Evolutionary conservation across 768 basidiomycete genomes (phyloP).

Genomic region (Calocera viscosa): DNA sequence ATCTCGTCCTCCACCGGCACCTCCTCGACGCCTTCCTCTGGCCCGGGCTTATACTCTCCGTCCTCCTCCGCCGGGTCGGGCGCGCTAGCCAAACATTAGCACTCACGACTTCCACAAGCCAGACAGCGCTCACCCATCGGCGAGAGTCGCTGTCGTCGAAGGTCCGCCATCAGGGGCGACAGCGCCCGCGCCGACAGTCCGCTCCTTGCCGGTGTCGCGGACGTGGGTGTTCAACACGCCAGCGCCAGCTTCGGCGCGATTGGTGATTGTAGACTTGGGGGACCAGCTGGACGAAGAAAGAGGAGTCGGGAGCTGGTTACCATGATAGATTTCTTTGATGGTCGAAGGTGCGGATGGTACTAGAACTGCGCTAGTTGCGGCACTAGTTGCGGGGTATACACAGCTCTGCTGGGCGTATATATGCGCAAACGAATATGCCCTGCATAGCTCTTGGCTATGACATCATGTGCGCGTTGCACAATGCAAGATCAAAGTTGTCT

Average conservation of each 20-base stretch:
- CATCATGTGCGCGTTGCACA: too few relatives aligned
- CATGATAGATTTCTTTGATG: too few relatives aligned
- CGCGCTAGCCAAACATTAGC: neutral
- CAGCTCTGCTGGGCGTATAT: too few relatives aligned
- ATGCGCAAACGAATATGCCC: too few relatives aligned
- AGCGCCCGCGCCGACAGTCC: neutral
- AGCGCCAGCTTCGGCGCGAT: neutral
- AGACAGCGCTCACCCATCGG: neutral
- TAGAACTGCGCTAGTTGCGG: too few relatives aligned
- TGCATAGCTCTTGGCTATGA: too few relatives aligned
- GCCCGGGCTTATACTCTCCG: neutral
- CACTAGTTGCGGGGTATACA: too few relatives aligned
- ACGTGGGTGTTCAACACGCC: neutral
- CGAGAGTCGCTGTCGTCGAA: neutral
- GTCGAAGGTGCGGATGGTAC: too few relatives aligned
- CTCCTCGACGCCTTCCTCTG: neutral
- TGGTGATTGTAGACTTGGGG: neutral
- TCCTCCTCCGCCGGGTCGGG: neutral
- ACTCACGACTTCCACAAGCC: neutral
- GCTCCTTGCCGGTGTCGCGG: neutral
- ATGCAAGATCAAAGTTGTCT: too few relatives aligned
- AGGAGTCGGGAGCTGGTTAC: too few relatives aligned
- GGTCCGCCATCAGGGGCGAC: neutral
- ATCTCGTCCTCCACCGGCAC: neutral
- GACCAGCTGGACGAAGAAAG: neutral